A percentile compares a stretch with the other conserved stretches of the same genome.
phyloP scores from a whole-genome alignment of 768 basidiomycete species.

The Kwoniella mangroviensis region DNA sequence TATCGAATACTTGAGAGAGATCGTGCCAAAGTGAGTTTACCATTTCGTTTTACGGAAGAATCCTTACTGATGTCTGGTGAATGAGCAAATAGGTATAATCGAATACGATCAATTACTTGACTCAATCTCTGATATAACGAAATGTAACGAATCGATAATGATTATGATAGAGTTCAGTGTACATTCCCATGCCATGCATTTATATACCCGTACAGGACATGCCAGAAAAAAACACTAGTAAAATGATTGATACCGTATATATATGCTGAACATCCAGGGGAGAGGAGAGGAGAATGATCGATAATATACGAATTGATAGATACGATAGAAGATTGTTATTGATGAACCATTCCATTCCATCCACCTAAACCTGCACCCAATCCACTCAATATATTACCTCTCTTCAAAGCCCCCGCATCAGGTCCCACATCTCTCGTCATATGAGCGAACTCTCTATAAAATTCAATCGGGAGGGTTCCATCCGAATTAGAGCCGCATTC shows the following conservation, averaged over 20 bases:
- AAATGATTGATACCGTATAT: no score
- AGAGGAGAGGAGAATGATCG: no score
- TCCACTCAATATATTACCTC: conserved; percentile 10
- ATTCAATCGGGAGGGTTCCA: conserved; percentile 10
- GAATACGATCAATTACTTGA: conserved; percentile 21
- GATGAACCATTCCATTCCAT: conserved; percentile 7
- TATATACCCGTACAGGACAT: no score
- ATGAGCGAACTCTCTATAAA: conserved; percentile 16
- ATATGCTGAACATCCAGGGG: no score
- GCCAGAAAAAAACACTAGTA: no score
- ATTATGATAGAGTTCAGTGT: neutral
- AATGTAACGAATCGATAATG: neutral
- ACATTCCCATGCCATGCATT: conserved; percentile 4
- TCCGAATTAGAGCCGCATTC: conserved; percentile 11
- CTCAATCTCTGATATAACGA: neutral
- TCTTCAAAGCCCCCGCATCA: conserved; percentile 19
- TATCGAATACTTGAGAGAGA: conserved; percentile 86
- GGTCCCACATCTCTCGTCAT: conserved; percentile 25
- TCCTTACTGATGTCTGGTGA: neutral
- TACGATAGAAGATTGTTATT: no score
- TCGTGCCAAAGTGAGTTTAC: conserved; percentile 58
- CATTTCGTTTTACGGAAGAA: neutral
- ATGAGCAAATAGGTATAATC: conserved; percentile 30
- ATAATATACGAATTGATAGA: no score
- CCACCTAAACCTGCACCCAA: neutral